phyloP scores from a whole-genome alignment of 139 green algal species.

The Chlorella sp. region DNA sequence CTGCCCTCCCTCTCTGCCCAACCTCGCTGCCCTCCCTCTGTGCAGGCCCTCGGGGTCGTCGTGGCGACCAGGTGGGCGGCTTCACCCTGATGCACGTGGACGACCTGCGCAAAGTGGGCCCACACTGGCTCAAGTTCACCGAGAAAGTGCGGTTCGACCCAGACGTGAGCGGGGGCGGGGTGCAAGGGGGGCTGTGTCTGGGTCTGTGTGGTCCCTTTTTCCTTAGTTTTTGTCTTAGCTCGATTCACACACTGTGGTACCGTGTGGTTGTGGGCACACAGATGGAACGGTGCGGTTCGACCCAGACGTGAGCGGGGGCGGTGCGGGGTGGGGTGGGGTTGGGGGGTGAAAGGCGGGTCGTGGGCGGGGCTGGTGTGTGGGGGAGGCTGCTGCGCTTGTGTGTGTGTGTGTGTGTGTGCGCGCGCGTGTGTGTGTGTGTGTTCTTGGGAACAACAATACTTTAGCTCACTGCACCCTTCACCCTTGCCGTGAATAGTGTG shows the following conservation, averaged over 20 bases:
- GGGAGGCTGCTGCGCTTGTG: too few species aligned
- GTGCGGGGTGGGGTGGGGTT: too few species aligned
- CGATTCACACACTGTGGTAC: too few species aligned
- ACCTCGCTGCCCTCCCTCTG: neutral
- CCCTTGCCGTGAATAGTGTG: too few species aligned
- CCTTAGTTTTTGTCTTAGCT: too few species aligned
- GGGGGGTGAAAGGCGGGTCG: too few species aligned
- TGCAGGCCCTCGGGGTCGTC: conserved; percentile 43
- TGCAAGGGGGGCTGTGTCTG: neutral
- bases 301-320: conserved; percentile 36
- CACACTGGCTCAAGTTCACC: conserved; percentile 85
- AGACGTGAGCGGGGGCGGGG: conserved; percentile 33
- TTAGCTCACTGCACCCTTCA: too few species aligned
- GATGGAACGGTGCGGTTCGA: conserved; percentile 49
- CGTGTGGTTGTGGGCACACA: too few species aligned
- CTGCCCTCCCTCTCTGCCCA: neutral
- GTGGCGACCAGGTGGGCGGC: conserved; percentile 75
- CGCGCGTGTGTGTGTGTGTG: too few species aligned
- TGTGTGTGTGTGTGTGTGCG: too few species aligned
- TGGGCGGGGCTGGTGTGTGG: too few species aligned
- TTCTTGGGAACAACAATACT: too few species aligned
- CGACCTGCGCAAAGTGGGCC: conserved; percentile 80
- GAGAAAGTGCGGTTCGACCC: conserved; percentile 55
- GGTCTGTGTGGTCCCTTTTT: neutral
- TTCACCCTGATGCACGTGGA: conserved; percentile 84